Evolutionary conservation across 441 rosid genomes (phyloP), one percentile per base, ranked within the genome.

Genomic region (Populus hybrid): DNA sequence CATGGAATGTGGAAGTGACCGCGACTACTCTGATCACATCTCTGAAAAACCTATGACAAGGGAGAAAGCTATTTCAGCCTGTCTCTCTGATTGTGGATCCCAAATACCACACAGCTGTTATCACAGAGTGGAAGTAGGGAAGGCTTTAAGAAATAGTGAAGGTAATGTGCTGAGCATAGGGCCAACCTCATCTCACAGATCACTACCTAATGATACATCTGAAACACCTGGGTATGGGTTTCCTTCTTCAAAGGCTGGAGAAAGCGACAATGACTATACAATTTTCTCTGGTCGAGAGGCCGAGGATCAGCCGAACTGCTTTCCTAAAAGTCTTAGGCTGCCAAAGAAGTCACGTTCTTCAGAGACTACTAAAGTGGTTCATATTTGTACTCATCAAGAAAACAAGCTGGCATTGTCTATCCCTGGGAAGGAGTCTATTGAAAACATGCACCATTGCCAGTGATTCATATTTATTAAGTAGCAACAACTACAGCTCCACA

Each of bases 81-180:
- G 86, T 83, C 76, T 81, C 28, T 85, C 85, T 18, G 85, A 78
- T 64, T 83, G 83, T 70, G 80, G 83, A 19, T 84, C 86, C 28
- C 85, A 84, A 53, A 61, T 77, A 78, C 81, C 79, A 19, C 84
- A 69, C 69, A 78, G 64, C 67, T 75, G 75, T 78, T 69, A 70
- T 82, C 80, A 81, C 74, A 78, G 78, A 81, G 69, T 72, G 61
- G 88, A 86, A 79, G 81, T 81, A 76, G 80, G 81, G 36, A 16
- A 14, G 53, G 84, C 97, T 77, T 79, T 92, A 63, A 90, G 98
- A 86, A 88, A 86, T 79, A 81, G 85, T 38, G 93, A 95, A 75
- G 98, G 98, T 76, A 93, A 92, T 81, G 78, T 93, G 26, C 80
- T 93, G 70, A 87, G 92, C 76, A 82, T 83, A 12, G 87, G 87